These are phyloP conservation scores for Aspergillus novofumigatus DNA, from an alignment of 2,329 filamentous ascomycete genomes.

Conservation along the genomic window DNA sequence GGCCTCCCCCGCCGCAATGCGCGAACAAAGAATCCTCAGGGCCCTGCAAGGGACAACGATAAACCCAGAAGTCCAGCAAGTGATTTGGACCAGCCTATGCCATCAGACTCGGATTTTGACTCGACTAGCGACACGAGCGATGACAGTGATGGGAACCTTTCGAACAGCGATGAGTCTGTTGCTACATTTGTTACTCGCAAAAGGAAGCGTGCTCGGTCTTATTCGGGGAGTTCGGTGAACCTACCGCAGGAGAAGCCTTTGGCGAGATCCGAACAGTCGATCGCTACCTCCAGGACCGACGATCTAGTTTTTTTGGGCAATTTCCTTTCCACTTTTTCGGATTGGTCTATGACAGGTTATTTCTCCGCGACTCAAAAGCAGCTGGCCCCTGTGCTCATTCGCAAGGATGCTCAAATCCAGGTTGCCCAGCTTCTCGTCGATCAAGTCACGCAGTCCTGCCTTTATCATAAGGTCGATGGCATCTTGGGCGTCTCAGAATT, in stretches of 20 bases:
- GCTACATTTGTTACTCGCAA: conserved; percentile 22
- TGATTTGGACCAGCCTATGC: conserved; percentile 7
- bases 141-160: conserved; percentile 24
- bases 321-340: conserved; percentile 36
- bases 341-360: conserved; percentile 38
- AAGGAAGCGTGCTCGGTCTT: conserved; percentile 33
- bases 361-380: conserved; percentile 34
- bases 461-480: conserved; percentile 32
- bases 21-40: conserved; percentile 2
- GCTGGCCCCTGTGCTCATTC: conserved; percentile 28
- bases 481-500: conserved; percentile 24
- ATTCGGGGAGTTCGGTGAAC: conserved; percentile 25
- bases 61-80: conserved; percentile 6
- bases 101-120: conserved; percentile 23
- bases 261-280: conserved; percentile 17
- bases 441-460: conserved; percentile 43
- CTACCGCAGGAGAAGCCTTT: conserved; percentile 27
- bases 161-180: conserved; percentile 19
- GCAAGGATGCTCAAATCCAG: conserved; percentile 34
- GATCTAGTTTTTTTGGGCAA: conserved; percentile 35
- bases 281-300: conserved; percentile 20
- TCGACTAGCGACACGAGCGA: conserved; percentile 25
- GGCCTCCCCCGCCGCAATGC: conserved; percentile 30
- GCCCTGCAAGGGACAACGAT: conserved; percentile 3
- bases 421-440: conserved; percentile 41